Conservation (phyloP, 129 eudicot genomes). For the Glebionis coronaria region DNA sequence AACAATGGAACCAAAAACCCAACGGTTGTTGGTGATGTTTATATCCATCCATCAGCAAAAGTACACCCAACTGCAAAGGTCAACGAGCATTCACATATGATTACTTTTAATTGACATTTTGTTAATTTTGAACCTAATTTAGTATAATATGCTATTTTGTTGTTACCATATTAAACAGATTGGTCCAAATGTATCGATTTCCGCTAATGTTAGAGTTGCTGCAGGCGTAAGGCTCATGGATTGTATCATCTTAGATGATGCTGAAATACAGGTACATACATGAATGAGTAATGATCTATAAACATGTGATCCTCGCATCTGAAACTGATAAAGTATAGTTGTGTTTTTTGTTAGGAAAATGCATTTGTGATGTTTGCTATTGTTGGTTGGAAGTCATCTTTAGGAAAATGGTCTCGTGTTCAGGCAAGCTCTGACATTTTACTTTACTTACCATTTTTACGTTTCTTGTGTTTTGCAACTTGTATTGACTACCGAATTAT, state of each 20-base stretch:
- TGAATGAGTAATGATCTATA: not conserved
- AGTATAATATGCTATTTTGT: not conserved
- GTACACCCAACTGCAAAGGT: slow-evolving; percentile 95
- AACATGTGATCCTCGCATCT: not conserved
- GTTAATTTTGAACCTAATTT: not conserved
- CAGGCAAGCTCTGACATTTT: slow-evolving; percentile 55
- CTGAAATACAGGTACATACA: slow-evolving; percentile 64
- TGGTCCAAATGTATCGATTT: slow-evolving; percentile 91
- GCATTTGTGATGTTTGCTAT: slow-evolving; percentile 84
- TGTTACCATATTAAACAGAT: slow-evolving; percentile 46
- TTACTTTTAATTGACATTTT: not conserved
- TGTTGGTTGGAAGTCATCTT: slow-evolving; percentile 87
- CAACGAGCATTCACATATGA: not conserved
- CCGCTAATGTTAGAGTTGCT: slow-evolving; percentile 91
- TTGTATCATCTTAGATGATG: slow-evolving; percentile 88
- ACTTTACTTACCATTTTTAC: not conserved
- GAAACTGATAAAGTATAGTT: slow-evolving; percentile 1
- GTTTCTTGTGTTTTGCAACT: slow-evolving; percentile 1
- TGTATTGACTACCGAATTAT: slow-evolving; percentile 6
- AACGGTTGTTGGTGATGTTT: slow-evolving; percentile 74
- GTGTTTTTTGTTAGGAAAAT: slow-evolving; percentile 58
- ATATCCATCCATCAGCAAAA: slow-evolving; percentile 96
- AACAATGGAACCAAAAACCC: slow-evolving; percentile 81
- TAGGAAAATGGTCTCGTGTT: slow-evolving; percentile 93
- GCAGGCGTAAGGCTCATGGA: slow-evolving; percentile 80